Conservation (phyloP, 768 basidiomycete genomes). For the Boletus barrowsii region DNA sequence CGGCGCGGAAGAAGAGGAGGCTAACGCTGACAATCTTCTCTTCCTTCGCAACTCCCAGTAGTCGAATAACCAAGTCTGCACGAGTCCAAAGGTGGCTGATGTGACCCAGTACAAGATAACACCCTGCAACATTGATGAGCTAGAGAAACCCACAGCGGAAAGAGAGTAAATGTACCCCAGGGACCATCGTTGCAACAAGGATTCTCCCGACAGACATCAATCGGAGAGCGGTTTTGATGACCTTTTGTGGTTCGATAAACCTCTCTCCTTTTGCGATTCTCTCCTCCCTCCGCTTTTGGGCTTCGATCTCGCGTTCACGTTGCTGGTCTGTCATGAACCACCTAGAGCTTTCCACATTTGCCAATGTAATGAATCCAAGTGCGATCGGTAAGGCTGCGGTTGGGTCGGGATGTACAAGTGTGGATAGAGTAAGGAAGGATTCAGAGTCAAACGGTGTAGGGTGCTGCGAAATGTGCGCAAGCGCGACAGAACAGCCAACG, state of each 20-base stretch:
- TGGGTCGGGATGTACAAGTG: slow-evolving; percentile 67
- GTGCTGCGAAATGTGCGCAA: slow-evolving; percentile 52
- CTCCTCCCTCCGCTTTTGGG: slow-evolving; percentile 46
- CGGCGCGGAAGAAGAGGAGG: background rate
- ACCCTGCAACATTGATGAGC: slow-evolving; percentile 36
- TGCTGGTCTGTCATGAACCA: slow-evolving; percentile 68
- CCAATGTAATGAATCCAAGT: slow-evolving; percentile 71
- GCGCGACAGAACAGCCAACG: slow-evolving; percentile 56
- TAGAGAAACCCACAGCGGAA: slow-evolving; percentile 5
- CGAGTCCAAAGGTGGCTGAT: slow-evolving; percentile 68
- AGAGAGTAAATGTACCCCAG: slow-evolving; percentile 50
- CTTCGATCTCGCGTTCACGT: slow-evolving; percentile 45
- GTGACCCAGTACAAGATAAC: slow-evolving; percentile 75
- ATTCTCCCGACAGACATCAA: slow-evolving; percentile 64
- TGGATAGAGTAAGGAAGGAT: slow-evolving; percentile 70
- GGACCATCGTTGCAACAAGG: slow-evolving; percentile 60
- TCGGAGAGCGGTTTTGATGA: slow-evolving; percentile 56
- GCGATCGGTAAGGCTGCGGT: slow-evolving; percentile 67
- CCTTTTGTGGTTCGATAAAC: slow-evolving; percentile 43
- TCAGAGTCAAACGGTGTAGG: slow-evolving; percentile 74
- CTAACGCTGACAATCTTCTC: slow-evolving; percentile 10
- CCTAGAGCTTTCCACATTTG: slow-evolving; percentile 73
- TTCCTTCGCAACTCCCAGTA: slow-evolving; percentile 52
- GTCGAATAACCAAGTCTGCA: slow-evolving; percentile 74
- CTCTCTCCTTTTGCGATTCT: slow-evolving; percentile 42